Conservation (phyloP, 495 filamentous ascomycete genomes). For the Neurospora sublineolata region DNA sequence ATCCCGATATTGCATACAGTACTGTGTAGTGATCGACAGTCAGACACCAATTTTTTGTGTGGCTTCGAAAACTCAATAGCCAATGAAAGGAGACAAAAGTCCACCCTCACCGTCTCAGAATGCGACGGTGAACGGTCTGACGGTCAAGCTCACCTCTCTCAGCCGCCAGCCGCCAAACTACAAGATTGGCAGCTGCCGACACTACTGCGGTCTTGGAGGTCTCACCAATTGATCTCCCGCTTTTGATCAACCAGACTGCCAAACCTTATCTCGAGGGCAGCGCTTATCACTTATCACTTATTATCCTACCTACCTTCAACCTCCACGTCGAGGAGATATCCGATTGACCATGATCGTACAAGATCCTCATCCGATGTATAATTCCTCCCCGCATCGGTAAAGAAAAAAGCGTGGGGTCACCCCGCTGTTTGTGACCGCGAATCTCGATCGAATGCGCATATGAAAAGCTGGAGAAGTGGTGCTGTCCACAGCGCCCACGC, state of each 20-base stretch:
- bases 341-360: not conserved
- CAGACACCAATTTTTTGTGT: not conserved
- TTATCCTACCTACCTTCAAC: not conserved
- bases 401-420: not conserved
- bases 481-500: not conserved
- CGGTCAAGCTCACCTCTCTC: not conserved
- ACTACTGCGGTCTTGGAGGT: not conserved
- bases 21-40: not conserved
- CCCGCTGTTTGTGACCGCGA: not conserved
- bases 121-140: not conserved
- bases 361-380: not conserved
- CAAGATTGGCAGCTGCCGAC: not conserved
- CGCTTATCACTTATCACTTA: not conserved
- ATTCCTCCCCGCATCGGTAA: not conserved
- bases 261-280: not conserved
- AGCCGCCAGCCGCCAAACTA: not conserved
- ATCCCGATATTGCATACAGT: too few species aligned
- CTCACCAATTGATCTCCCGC: not conserved
- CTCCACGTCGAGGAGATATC: not conserved
- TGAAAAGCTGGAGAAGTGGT: not conserved
- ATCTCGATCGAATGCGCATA: not conserved
- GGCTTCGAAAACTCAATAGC: not conserved
- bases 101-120: not conserved
- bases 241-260: not conserved
- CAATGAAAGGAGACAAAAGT: not conserved